Evolutionary conservation across 1,284 basidiomycete genomes (phyloP).

Genomic region (Kwoniella shivajii): DNA sequence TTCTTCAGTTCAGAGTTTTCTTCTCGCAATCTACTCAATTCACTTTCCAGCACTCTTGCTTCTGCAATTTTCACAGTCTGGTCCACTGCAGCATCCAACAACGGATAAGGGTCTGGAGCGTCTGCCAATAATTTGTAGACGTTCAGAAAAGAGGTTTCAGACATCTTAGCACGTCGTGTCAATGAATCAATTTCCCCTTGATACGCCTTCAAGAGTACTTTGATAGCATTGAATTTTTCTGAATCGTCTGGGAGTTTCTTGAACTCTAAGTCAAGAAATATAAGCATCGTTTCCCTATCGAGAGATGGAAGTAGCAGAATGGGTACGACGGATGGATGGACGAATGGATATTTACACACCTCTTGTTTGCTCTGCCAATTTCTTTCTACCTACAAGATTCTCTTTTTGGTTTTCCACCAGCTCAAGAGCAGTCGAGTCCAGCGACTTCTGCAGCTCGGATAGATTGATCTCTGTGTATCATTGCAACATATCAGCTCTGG

Average conservation of each 20-base stretch:
- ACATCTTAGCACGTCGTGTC: constrained; percentile 84
- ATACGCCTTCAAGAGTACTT: constrained; percentile 88
- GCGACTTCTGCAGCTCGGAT: constrained; percentile 83
- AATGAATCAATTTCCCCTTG: constrained; percentile 94
- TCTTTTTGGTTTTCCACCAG: constrained; percentile 98
- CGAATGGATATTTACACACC: too few relatives aligned
- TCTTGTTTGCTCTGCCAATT: constrained; percentile 88
- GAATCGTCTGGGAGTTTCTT: constrained; percentile 82
- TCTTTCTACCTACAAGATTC: constrained; percentile 88
- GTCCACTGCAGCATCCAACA: constrained; percentile 90
- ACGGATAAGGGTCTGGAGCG: constrained; percentile 92
- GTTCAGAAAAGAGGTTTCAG: constrained; percentile 90
- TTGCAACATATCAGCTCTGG: not conserved
- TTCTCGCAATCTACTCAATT: constrained; percentile 69
- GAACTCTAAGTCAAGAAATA: constrained; percentile 68
- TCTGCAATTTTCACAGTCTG: constrained; percentile 86
- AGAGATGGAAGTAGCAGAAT: not conserved
- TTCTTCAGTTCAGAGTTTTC: constrained; percentile 78
- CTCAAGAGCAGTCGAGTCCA: constrained; percentile 87
- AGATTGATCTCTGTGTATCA: constrained; percentile 73
- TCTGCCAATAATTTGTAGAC: constrained; percentile 92
- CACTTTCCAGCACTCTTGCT: constrained; percentile 70
- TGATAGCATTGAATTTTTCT: constrained; percentile 82
- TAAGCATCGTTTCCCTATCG: not conserved
- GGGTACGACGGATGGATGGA: not conserved